Evolutionary conservation across 2,329 filamentous ascomycete genomes (phyloP), one percentile per base, ranked within the genome.

Genomic region (Diaporthe sp.): DNA sequence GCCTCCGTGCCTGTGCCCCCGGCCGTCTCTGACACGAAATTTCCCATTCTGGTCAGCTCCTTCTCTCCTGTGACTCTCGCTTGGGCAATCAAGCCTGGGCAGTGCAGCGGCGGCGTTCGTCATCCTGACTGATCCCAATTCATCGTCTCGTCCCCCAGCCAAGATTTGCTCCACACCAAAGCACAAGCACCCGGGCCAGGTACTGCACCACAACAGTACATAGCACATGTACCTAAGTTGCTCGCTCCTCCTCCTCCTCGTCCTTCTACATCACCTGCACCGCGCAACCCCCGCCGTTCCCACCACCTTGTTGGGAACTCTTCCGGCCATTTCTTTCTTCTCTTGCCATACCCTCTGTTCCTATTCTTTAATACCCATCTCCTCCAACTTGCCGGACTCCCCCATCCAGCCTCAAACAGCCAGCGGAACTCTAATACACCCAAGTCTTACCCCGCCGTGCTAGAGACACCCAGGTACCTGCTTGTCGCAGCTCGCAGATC

Each of bases 91-190:
- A 51, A 53, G 73, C 53, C 73, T 72, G 57, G 46, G 73, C 73
- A 61, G 44, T 72, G 65, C 42, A 71, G 60, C 55, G 61, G 60
- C 75, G 60, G n/a, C 25, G 53, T 55, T 70, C 28, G 68, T 72
- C 61, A 76, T 75, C 65, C 75, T 76, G 53, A 75, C 67, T 53
- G 51, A 71, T 62, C 42, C 37, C 55, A 53, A 67, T 65, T 71
- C 72, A 58, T 74, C 65, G 67, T 71, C 73, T 68, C 44, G 46
- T 51, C 62, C 44, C 51, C 51, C 44, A 19, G 51, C 72, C 62
- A 74, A 74, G 65, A 60, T 51, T 71, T 68, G 65, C 58, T 67
- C 65, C 39, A 68, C 65, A 42, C 70, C 61, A 65, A 49, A 67
- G 61, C 55, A 68, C 61, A 57, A 62, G 57, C 46, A 53, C 31